phyloP scores from a whole-genome alignment of 2,329 filamentous ascomycete species.

The Diplodia mutila region DNA sequence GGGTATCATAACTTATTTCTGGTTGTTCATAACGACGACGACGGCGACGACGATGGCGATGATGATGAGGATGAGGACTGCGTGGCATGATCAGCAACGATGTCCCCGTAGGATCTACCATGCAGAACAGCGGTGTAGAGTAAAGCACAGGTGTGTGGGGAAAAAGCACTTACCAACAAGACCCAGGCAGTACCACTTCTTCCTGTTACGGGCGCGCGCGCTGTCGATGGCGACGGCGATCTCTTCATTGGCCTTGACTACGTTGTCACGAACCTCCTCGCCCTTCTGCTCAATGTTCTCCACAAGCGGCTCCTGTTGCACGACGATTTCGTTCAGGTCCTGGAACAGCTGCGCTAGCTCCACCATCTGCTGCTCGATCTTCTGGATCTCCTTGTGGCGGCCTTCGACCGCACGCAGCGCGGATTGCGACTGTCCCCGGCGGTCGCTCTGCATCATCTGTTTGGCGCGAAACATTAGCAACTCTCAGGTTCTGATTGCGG shows the following conservation, averaged over 20 bases:
- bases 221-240: constrained; percentile 81
- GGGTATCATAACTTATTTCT: constrained; percentile 28
- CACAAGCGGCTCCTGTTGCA: constrained; percentile 83
- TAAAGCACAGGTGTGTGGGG: background rate
- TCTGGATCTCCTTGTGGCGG: constrained; percentile 83
- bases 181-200: constrained; percentile 96
- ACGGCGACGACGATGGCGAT: constrained; percentile 45
- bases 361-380: constrained; percentile 89
- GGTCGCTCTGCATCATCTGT: constrained; percentile 75
- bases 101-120: constrained; percentile 8
- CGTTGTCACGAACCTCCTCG: constrained; percentile 81
- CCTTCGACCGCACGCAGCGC: constrained; percentile 79
- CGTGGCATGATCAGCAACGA: constrained; percentile 22
- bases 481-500: background rate
- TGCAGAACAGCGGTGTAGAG: constrained; percentile 3
- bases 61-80: constrained; percentile 39
- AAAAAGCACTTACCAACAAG: constrained; percentile 53
- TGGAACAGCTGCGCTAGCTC: constrained; percentile 87
- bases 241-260: constrained; percentile 82
- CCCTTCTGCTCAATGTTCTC: constrained; percentile 83
- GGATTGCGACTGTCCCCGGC: constrained; percentile 77
- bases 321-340: constrained; percentile 82
- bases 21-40: constrained; percentile 39
- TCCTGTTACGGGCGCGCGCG: constrained; percentile 69
- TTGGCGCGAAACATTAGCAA: constrained; percentile 11